These are phyloP conservation scores for Rhododendron vialii DNA, from an alignment of 148 eudicot genomes.

Conservation along the genomic window DNA sequence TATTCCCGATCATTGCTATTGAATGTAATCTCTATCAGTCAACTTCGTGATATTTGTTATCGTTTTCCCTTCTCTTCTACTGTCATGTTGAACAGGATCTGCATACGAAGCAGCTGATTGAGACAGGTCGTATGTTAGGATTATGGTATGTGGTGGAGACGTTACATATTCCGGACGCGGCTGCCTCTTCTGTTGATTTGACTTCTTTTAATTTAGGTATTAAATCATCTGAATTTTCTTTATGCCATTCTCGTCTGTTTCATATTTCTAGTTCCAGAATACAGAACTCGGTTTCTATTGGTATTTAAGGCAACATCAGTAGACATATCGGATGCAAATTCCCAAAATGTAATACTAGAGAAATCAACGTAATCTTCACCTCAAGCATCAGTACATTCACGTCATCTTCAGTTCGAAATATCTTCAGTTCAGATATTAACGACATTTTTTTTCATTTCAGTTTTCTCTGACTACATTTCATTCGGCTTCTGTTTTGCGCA, in stretches of 20 bases:
- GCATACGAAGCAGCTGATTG: background rate
- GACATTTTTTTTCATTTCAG: background rate
- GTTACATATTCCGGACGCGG: background rate
- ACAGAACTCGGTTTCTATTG: background rate
- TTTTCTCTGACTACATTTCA: background rate
- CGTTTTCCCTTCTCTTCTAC: background rate
- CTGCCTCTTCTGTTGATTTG: background rate
- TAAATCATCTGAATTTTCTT: background rate
- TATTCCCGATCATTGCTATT: background rate
- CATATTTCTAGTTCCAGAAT: background rate
- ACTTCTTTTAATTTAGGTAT: background rate
- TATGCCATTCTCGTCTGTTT: background rate
- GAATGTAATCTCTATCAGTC: background rate
- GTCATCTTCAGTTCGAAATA: background rate
- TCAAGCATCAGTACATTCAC: background rate
- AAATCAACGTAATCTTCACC: background rate
- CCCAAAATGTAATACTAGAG: background rate
- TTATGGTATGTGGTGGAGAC: background rate
- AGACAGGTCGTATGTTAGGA: background rate
- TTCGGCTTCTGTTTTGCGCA: background rate
- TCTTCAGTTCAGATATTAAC: background rate
- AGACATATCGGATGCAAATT: background rate
- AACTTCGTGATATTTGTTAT: background rate
- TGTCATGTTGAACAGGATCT: background rate
- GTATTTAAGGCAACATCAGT: background rate